phyloP scores from a whole-genome alignment of 2,329 filamentous ascomycete genomes.

The Exserohilum turcica region DNA sequence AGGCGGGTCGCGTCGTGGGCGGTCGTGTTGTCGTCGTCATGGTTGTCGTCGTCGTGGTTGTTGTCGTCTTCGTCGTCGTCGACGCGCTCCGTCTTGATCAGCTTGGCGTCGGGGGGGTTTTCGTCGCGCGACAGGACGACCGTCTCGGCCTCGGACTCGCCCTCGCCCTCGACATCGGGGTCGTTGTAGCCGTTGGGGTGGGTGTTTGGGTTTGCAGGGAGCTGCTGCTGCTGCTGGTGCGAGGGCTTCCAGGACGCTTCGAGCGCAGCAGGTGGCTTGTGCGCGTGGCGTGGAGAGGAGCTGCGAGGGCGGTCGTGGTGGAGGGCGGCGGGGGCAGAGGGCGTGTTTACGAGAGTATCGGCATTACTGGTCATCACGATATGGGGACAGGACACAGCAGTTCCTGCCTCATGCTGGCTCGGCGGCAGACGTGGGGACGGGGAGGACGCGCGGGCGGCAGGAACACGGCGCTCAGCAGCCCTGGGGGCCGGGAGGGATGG shows the following conservation, averaged over 20 bases:
- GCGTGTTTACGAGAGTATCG: slow-evolving; percentile 40
- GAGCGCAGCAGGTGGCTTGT: slow-evolving; percentile 9
- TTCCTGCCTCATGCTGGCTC: slow-evolving; percentile 49
- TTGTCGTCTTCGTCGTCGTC: slow-evolving; percentile 39
- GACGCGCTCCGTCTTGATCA: slow-evolving; percentile 49
- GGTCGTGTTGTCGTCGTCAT: slow-evolving; percentile 35
- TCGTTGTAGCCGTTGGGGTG: slow-evolving; percentile 32
- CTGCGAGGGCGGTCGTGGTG: slow-evolving; percentile 20
- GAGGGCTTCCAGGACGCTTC: neutral
- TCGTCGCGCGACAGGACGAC: slow-evolving; percentile 53
- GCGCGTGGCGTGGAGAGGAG: slow-evolving; percentile 15
- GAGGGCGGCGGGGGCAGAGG: slow-evolving; percentile 22
- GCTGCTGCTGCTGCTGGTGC: too few species aligned
- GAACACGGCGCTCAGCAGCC: slow-evolving; percentile 32
- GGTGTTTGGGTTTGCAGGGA: neutral
- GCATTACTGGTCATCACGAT: slow-evolving; percentile 51
- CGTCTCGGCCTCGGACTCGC: slow-evolving; percentile 58
- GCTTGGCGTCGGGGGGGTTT: slow-evolving; percentile 46
- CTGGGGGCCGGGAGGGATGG: slow-evolving; percentile 5
- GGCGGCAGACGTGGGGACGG: slow-evolving; percentile 34
- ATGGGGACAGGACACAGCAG: slow-evolving; percentile 43
- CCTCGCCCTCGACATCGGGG: slow-evolving; percentile 49
- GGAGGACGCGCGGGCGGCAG: slow-evolving; percentile 12
- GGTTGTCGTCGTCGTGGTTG: too few species aligned
- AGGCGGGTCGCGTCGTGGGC: slow-evolving; percentile 27